Evolutionary conservation across 306 rosid genomes (phyloP), one percentile per base, ranked within the genome.

Genomic region (Macrotyloma uniflorum): DNA sequence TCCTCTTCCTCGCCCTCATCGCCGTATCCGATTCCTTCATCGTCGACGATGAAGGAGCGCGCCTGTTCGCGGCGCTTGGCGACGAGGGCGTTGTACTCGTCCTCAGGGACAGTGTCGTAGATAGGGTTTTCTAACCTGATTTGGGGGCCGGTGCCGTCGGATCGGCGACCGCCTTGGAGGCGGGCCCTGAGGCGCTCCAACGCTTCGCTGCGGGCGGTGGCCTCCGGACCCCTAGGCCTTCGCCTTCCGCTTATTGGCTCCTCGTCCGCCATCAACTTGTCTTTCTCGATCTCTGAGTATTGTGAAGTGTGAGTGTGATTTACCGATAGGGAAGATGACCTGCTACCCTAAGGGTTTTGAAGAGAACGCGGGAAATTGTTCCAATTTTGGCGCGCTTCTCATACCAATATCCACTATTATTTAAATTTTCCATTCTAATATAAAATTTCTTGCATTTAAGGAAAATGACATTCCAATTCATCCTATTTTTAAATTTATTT

Each of bases 1-100:
- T 95, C 99, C 87, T 93, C 99, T 49, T 95, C 99, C 87, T 91
- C 96, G 15, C 98, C 99, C 75, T 88, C 96, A 65, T 95, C 98
- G 42, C 89, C 84, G 47, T 92, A 91, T 20, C 99, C 99, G 1
- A 93, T 81, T 6, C 98, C 98, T 9, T 95, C 91, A 42, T 91
- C 98, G 70, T 93, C 98, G 8, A 93, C 91, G 45, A 95, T 91
- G 79, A 95, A 95, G 14, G 83, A 81, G 3, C 80, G 75, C 33
- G 82, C 87, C 76, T 95, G 87, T 20, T 95, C 97, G 0, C 98
- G 91, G 64, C 98, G 93, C 73, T 88, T 91, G 46, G 99, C 97
- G 0, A 90, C 97, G 1, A 95, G 83, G 1, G 96, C 88, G 28
- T 87, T 91, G 84, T 95, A 95, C 82, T 95, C 98, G 4, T 95